Evolutionary conservation across 108 stramenopile species (phyloP).

Genomic region (Nitzschia sp.): DNA sequence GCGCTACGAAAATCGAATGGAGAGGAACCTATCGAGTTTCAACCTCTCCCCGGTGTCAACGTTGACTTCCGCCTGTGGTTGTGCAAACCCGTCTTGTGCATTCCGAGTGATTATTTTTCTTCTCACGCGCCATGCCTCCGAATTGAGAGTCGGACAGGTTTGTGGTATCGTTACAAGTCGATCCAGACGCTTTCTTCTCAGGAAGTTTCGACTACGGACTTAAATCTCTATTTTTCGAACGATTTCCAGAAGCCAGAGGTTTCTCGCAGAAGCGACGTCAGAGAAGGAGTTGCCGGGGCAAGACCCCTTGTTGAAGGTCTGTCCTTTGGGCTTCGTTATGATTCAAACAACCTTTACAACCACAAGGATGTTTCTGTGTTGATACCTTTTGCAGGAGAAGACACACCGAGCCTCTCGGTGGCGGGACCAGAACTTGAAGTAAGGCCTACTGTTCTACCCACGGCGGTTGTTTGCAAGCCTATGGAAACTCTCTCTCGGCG

Average conservation of each 20-base stretch:
- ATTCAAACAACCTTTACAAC: conserved; percentile 53
- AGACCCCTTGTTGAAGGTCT: conserved; percentile 62
- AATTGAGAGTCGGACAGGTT: conserved; percentile 54
- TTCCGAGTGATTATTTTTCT: conserved; percentile 51
- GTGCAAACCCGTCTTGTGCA: conserved; percentile 39
- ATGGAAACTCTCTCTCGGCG: conserved; percentile 31
- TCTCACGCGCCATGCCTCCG: conserved; percentile 43
- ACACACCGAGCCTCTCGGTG: conserved; percentile 34
- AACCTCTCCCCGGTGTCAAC: conserved; percentile 28
- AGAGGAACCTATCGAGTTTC: conserved; percentile 15
- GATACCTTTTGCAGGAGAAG: conserved; percentile 48
- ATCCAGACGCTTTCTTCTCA: conserved; percentile 67
- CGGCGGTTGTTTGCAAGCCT: conserved; percentile 65
- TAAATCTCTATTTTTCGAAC: conserved; percentile 52
- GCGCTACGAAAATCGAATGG: conserved; percentile 14
- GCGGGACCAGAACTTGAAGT: conserved; percentile 49
- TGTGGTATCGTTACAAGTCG: conserved; percentile 80
- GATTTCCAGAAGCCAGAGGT: conserved; percentile 30
- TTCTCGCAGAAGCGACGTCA: not conserved
- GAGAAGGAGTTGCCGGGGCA: conserved; percentile 2
- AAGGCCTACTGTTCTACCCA: conserved; percentile 43
- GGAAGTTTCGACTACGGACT: conserved; percentile 59
- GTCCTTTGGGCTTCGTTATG: conserved; percentile 68
- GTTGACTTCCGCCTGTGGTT: conserved; percentile 86
- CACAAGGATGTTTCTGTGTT: conserved; percentile 54